Evolutionary conservation across 768 basidiomycete species (phyloP), one percentile per base, ranked within the genome.

Genomic region (Pulveroboletus sp.): DNA sequence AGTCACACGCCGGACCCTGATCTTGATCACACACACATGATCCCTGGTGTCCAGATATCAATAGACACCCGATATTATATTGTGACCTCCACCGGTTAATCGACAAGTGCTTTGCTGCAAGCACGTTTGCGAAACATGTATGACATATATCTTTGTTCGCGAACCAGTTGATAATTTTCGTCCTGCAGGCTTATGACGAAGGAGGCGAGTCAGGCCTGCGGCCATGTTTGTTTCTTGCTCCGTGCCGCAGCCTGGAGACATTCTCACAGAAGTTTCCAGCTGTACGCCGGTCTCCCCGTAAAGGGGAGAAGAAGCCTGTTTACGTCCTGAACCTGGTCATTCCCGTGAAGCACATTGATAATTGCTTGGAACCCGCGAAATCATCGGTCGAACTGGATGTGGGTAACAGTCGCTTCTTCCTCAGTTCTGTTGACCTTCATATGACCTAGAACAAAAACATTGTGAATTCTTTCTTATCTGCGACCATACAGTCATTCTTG

Each of bases 321-420:
- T 97, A 89, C 64, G 85, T 93, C 39, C 71, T 98, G 40, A 83
- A 89, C 61, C 62, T 98, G 50, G 74, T 71, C 9, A 68, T 93
- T 17, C 82, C 90, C 37, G 69, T 81, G 3, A 69, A 72, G 22
- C 72, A 82, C 23, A 72, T 96, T 9, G 92, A 96, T 61, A 85
- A 87, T 48, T 81, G 81, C 51, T 61, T 93, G 24, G 91, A 89
- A 55, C 90, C 93, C n/a, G 72, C 79, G 16, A 94, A 93, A 70
- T 70, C 73, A 5, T 60, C 71, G 6, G 73, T 93, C 27, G 78
- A 85, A 47, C 73, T 94, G 39, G 76, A 80, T 68, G 93, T 91
- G 62, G 56, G 72, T 56, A 42, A 39, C 32, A 14, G 19, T 39
- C 27, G 8, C 31, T 56, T 46, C 32, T 51, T 51, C 53, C 47